phyloP scores from a whole-genome alignment of 805 yeast species.

The Cyberlindnera sargentensis region DNA sequence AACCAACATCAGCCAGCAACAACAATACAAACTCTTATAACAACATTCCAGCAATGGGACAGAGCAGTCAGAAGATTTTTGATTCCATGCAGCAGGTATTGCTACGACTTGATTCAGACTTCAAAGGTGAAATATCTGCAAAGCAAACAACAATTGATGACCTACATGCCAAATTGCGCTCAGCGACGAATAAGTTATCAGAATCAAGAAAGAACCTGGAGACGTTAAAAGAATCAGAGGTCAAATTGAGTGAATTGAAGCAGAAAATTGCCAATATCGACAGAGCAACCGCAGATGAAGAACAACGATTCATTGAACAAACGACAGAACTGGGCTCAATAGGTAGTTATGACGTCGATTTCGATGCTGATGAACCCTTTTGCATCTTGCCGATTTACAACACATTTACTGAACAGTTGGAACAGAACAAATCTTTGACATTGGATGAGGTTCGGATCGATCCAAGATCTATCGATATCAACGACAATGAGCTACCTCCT shows the following conservation, averaged over 20 bases:
- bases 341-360: conserved; percentile 44
- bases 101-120: conserved; percentile 46
- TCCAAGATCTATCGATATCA: conserved; percentile 18
- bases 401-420: conserved; percentile 37
- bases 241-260: conserved; percentile 40
- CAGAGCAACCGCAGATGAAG: conserved; percentile 59
- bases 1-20: not conserved
- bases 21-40: not conserved
- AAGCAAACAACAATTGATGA: conserved; percentile 47
- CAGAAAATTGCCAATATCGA: conserved; percentile 52
- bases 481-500: conserved; percentile 27
- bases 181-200: conserved; percentile 45
- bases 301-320: conserved; percentile 41
- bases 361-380: conserved; percentile 92
- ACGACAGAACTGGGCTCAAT: conserved; percentile 31
- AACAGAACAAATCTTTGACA: conserved; percentile 19
- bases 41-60: conserved; percentile 6
- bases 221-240: conserved; percentile 39
- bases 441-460: conserved; percentile 20
- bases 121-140: conserved; percentile 46
- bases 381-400: conserved; percentile 55
- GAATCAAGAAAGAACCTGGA: conserved; percentile 44
- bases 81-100: conserved; percentile 47
- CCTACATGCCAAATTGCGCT: conserved; percentile 49
- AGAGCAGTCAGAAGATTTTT: conserved; percentile 33